phyloP scores from a whole-genome alignment of 2,329 filamentous ascomycete genomes.

The Zymoseptoria crescenta region DNA sequence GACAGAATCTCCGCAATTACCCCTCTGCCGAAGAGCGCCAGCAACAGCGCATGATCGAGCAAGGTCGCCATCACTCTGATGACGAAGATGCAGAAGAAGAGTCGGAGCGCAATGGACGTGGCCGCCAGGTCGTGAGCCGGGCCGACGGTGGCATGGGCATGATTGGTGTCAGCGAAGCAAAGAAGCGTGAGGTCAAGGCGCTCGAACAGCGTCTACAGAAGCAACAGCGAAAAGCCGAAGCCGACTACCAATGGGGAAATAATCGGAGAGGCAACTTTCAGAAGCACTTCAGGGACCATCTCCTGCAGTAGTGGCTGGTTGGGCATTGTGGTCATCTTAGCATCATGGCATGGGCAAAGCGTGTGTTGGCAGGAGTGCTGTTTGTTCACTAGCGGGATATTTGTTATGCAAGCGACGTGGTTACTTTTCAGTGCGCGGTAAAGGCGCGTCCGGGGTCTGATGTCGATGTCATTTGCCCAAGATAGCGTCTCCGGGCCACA shows the following conservation, averaged over 20 bases:
- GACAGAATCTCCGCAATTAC: slow-evolving; percentile 83
- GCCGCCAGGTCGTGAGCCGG: slow-evolving; percentile 48
- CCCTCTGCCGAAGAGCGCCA: slow-evolving; percentile 70
- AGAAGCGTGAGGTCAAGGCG: slow-evolving; percentile 60
- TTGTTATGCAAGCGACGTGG: not conserved
- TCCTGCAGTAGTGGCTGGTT: slow-evolving; percentile 28
- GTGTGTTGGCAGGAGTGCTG: not conserved
- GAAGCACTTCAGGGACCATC: slow-evolving; percentile 59
- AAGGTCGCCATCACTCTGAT: slow-evolving; percentile 37
- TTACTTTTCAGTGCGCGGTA: not conserved
- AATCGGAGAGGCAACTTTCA: slow-evolving; percentile 71
- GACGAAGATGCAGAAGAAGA: slow-evolving; percentile 41
- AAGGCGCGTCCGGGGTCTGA: not conserved
- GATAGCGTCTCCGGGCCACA: not conserved
- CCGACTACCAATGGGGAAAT: slow-evolving; percentile 58
- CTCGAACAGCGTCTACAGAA: slow-evolving; percentile 63
- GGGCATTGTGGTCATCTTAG: not conserved
- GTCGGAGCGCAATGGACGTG: slow-evolving; percentile 21
- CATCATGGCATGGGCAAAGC: not conserved
- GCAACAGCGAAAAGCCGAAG: slow-evolving; percentile 45
- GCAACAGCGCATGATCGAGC: slow-evolving; percentile 55
- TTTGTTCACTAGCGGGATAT: not conserved
- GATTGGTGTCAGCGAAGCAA: slow-evolving; percentile 65
- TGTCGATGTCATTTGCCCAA: too few species aligned
- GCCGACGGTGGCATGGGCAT: slow-evolving; percentile 69